Conservation (phyloP, 148 eudicot species). For the Rhododendron simsii region DNA sequence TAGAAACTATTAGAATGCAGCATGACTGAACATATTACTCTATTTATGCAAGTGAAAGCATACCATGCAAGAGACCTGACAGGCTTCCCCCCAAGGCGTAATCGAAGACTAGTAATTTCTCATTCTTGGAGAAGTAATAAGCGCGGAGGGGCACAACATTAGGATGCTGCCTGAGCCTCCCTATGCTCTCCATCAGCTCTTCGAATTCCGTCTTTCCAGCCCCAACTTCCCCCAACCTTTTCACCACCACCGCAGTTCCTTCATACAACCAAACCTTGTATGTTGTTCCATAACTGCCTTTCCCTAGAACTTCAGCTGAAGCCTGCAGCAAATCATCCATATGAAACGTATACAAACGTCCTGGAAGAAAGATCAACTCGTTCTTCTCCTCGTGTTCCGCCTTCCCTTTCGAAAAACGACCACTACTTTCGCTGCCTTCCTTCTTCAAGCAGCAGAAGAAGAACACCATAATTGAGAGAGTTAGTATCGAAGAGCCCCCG, state of each 20-base stretch:
- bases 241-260: constrained; percentile 63
- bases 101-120: constrained; percentile 80
- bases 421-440: constrained; percentile 9
- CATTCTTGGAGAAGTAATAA: constrained; percentile 83
- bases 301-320: constrained; percentile 92
- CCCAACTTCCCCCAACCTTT: constrained; percentile 70
- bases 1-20: neutral
- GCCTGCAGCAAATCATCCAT: constrained; percentile 89
- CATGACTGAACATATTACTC: neutral
- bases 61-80: constrained; percentile 78
- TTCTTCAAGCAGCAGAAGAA: constrained; percentile 54
- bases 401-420: constrained; percentile 32
- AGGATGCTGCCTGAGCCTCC: constrained; percentile 53
- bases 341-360: constrained; percentile 64
- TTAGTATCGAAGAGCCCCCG: constrained; percentile 29
- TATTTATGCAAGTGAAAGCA: neutral
- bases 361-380: constrained; percentile 73
- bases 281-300: constrained; percentile 84
- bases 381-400: constrained; percentile 47
- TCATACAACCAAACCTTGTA: constrained; percentile 87
- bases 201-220: constrained; percentile 80
- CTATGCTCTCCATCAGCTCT: constrained; percentile 69
- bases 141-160: constrained; percentile 27
- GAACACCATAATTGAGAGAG: constrained; percentile 26
- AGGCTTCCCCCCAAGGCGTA: constrained; percentile 61